These are phyloP conservation scores for Gliomastix tumulicola DNA, from an alignment of 2,329 filamentous ascomycete genomes.

Conservation along the genomic window DNA sequence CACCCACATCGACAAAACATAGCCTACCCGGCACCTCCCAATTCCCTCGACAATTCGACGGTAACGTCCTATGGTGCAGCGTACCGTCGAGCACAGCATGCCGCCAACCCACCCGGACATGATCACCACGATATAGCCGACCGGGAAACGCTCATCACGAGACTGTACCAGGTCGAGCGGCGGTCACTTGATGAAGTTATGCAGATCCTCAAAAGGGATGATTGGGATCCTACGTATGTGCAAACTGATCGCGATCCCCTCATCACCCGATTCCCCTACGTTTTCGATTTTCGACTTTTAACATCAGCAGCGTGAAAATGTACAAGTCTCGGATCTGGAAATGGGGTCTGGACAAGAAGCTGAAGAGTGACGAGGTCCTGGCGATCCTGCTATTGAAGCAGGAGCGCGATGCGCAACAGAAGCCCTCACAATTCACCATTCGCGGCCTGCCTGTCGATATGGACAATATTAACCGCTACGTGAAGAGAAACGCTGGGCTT, in stretches of 20 bases:
- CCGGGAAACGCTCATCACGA: slow-evolving; percentile 22
- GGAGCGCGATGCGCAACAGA: too few species aligned
- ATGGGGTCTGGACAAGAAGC: slow-evolving; percentile 33
- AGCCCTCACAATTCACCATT: too few species aligned
- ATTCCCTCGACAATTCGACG: too few species aligned
- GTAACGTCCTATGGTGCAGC: not conserved
- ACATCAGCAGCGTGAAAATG: slow-evolving; percentile 26
- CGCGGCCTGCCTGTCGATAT: too few species aligned
- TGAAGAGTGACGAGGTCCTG: too few species aligned
- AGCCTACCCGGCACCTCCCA: too few species aligned
- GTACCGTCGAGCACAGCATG: slow-evolving; percentile 11
- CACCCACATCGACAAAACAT: too few species aligned
- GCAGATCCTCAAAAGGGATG: slow-evolving; percentile 26
- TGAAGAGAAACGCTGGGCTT: too few species aligned
- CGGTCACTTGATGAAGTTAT: slow-evolving; percentile 31
- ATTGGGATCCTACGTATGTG: slow-evolving; percentile 31
- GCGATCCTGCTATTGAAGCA: too few species aligned
- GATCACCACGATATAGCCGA: slow-evolving; percentile 10
- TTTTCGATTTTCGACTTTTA: not conserved
- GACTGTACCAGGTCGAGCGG: slow-evolving; percentile 31
- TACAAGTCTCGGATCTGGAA: slow-evolving; percentile 34
- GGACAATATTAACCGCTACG: too few species aligned
- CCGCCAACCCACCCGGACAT: slow-evolving; percentile 17
- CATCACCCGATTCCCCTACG: not conserved
- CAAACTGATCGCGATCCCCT: not conserved